A percentile compares a stretch with the other conserved stretches of the same genome.
Evolutionary conservation across 1,284 basidiomycete species (phyloP).

Genomic region (Coniferiporia sulphurascens): DNA sequence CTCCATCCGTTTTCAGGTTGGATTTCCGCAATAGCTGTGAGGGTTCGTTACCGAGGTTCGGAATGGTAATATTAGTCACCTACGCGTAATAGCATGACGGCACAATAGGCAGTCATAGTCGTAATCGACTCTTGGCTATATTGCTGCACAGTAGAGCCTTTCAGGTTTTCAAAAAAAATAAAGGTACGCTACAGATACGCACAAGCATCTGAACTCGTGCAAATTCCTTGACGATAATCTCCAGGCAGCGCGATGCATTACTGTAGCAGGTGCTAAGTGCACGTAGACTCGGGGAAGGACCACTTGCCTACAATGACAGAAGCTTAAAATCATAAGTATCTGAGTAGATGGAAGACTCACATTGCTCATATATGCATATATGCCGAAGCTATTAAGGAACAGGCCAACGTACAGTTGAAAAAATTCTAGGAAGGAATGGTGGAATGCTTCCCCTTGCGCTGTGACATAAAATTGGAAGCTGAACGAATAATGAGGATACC

Average conservation of each 20-base stretch:
- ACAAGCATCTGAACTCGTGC: slow-evolving; percentile 71
- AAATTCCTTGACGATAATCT: slow-evolving; percentile 68
- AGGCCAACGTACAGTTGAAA: slow-evolving; percentile 73
- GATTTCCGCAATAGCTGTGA: slow-evolving; percentile 59
- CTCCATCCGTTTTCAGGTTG: slow-evolving; percentile 49
- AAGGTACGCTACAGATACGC: slow-evolving; percentile 25
- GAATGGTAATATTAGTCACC: slow-evolving; percentile 12
- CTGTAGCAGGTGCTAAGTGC: slow-evolving; percentile 67
- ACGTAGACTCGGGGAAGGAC: slow-evolving; percentile 54
- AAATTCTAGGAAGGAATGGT: slow-evolving; percentile 63
- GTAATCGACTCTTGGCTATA: slow-evolving; percentile 79
- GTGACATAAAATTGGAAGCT: slow-evolving; percentile 15
- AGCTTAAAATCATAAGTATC: background rate
- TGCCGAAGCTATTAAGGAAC: slow-evolving; percentile 77
- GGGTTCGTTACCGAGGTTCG: background rate
- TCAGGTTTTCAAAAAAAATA: background rate
- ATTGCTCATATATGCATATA: slow-evolving; percentile 55
- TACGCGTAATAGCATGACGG: slow-evolving; percentile 72
- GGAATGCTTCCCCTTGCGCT: slow-evolving; percentile 67
- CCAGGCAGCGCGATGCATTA: slow-evolving; percentile 63
- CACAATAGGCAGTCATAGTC: slow-evolving; percentile 79
- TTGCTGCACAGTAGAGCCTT: slow-evolving; percentile 40
- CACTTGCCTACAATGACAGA: slow-evolving; percentile 25
- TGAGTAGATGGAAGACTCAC: slow-evolving; percentile 32
- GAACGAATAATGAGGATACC: background rate